A percentile compares a stretch with the other conserved stretches of the same genome.
Conservation (phyloP, 129 eudicot species). For the Gnaphalium uliginosum region DNA sequence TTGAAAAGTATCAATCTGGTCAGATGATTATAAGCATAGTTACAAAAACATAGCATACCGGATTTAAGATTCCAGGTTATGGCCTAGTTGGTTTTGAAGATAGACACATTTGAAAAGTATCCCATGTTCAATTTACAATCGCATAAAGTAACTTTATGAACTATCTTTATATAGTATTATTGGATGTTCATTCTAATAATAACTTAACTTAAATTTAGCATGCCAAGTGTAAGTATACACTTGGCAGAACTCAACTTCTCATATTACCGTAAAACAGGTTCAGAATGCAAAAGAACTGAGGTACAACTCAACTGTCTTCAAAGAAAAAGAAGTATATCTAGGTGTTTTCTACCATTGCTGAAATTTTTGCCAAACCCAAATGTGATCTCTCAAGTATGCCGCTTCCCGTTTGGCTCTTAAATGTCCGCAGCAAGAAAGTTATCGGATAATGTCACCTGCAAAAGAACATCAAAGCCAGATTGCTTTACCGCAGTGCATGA, state of each 20-base stretch:
- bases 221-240: too few species aligned
- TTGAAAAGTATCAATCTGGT: neutral
- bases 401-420: slow-evolving; percentile 21
- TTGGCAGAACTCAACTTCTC: too few species aligned
- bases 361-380: neutral
- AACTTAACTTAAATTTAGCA: too few species aligned
- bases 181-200: neutral
- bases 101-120: too few species aligned
- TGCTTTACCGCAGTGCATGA: neutral
- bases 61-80: too few species aligned
- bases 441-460: slow-evolving; percentile 59
- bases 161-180: too few species aligned
- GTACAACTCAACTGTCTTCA: neutral
- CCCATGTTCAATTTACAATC: too few species aligned
- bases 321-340: neutral
- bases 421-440: slow-evolving; percentile 71
- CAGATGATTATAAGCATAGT: neutral
- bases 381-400: slow-evolving; percentile 6
- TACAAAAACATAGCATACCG: too few species aligned
- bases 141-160: neutral
- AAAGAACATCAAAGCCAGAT: slow-evolving; percentile 2
- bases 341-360: neutral
- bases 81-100: too few species aligned
- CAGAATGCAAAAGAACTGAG: neutral
- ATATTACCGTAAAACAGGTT: neutral